Conservation (phyloP, 2,329 filamentous ascomycete species). For the Hymenoscyphus occultus region DNA sequence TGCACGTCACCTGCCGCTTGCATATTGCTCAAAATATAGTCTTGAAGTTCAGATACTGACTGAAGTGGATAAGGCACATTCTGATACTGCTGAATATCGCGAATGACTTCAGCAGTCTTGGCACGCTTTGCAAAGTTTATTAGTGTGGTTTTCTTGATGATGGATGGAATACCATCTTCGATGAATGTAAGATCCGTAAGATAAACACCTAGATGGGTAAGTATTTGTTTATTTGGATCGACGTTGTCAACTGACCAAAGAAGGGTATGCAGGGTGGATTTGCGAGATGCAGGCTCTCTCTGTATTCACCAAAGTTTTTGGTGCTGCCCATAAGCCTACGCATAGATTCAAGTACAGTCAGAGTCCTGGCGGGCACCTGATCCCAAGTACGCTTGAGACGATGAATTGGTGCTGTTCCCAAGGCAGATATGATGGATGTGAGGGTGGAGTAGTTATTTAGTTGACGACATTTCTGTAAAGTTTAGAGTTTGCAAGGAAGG, state of each 20-base stretch:
- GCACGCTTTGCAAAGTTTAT: constrained; percentile 99
- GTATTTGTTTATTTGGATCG: constrained; percentile 6
- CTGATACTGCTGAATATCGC: constrained; percentile 98
- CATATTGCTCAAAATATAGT: constrained; percentile 97
- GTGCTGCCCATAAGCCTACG: constrained; percentile 93
- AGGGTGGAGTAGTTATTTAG: constrained; percentile 97
- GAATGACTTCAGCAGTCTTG: constrained; percentile 97
- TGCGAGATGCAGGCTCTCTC: constrained; percentile 85
- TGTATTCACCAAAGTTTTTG: constrained; percentile 97
- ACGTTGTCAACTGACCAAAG: constrained; percentile 65
- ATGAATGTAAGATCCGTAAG: constrained; percentile 97
- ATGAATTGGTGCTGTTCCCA: constrained; percentile 92
- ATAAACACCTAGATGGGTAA: constrained; percentile 69
- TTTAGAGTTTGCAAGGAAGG: constrained; percentile 17
- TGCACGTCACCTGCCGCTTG: constrained; percentile 92
- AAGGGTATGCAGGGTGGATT: constrained; percentile 98
- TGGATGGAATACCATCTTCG: constrained; percentile 93
- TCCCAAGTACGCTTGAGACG: constrained; percentile 92
- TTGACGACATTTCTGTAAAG: constrained; percentile 76
- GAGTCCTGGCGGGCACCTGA: constrained; percentile 83
- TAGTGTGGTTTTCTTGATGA: constrained; percentile 92
- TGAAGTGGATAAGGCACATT: constrained; percentile 94
- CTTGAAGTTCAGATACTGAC: constrained; percentile 85
- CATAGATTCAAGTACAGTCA: constrained; percentile 81
- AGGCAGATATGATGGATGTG: constrained; percentile 94